Percentiles rank a stretch among this genome's conserved stretches.
These are phyloP conservation scores for Ascochyta rabiei DNA, from an alignment of 2,329 filamentous ascomycete genomes.

Conservation along the genomic window DNA sequence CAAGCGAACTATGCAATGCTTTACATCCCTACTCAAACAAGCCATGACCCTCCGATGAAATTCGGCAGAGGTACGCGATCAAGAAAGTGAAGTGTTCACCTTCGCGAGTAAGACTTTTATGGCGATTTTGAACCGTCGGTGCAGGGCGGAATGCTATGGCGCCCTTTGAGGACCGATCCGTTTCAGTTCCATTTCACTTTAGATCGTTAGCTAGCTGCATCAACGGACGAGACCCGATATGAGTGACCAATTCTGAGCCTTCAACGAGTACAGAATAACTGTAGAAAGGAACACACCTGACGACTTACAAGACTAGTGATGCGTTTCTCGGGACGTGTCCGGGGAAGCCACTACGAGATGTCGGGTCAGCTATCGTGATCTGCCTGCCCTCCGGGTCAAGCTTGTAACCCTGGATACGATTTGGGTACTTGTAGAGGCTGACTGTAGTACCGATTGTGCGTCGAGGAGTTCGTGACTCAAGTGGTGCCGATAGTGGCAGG, in stretches of 20 bases:
- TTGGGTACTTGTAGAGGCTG: too few species aligned
- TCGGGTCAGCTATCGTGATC: slow-evolving; percentile 25
- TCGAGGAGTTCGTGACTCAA: slow-evolving; percentile 2
- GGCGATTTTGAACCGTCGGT: not conserved
- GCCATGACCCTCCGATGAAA: too few species aligned
- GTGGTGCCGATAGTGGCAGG: slow-evolving; percentile 2
- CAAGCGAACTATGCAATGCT: too few species aligned
- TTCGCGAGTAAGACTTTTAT: not conserved
- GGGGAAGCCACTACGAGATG: slow-evolving; percentile 70
- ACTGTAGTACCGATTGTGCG: not conserved
- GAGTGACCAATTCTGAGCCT: too few species aligned
- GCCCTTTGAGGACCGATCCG: slow-evolving; percentile 10
- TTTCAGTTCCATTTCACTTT: slow-evolving; percentile 15
- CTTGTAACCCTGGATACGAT: too few species aligned
- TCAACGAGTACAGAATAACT: too few species aligned
- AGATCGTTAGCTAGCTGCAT: not conserved
- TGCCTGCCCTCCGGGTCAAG: too few species aligned
- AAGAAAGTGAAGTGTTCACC: too few species aligned
- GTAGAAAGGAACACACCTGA: not conserved
- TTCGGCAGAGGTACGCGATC: not conserved
- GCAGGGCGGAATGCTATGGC: slow-evolving; percentile 8
- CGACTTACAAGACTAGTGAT: slow-evolving; percentile 81
- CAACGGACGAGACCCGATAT: too few species aligned
- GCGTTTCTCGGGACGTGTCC: slow-evolving; percentile 76
- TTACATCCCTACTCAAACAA: too few species aligned